Evolutionary conservation across 2,329 filamentous ascomycete species (phyloP), one percentile per base, ranked within the genome.

Genomic region (Aspergillus terreus): DNA sequence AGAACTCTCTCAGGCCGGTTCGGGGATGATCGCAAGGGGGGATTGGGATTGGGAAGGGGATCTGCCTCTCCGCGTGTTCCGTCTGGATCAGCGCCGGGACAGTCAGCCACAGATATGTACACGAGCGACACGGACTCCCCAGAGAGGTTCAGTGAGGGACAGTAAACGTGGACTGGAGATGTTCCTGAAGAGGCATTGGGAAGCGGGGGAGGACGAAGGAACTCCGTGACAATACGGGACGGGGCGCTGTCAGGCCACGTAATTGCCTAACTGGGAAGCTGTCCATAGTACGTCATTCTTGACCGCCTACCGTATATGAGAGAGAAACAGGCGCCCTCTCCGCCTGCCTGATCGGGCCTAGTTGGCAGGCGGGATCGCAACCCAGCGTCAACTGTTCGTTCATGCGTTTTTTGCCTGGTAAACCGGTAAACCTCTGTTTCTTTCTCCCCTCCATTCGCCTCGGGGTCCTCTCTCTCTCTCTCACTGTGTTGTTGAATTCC

Each of bases 211-310:
- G 60, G 52, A 57, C 58, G 60, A 36, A 48, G 43, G 35, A 38
- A 25, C 33, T 56, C 55, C 59, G 60, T 68, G 54, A 68, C 64
- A 57, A 53, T 66, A 68, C 63, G 40, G 40, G 40, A 42, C 36
- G 44, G 54, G 46, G 32, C 21, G 46, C 46, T 52, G 44, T 59
- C 54, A 57, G 59, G 57, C 57, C 58, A 59, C 53, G 54, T 46
- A 46, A 19, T 19, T 38, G 41, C 23, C 45, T 49, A 44, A 10
- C 27, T 30, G 35, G 32, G 9, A 17, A 11, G 3, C 14, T 10
- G 19, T 27, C 45, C 21, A 6, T 35, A 36, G 30, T 49, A 48
- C 30, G 17, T 33, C 32, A 27, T 51, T 17, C 4, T 10, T 25
- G 38, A 63, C 57, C 58, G 56, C 59, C 51, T 60, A 35, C 58